phyloP scores from a whole-genome alignment of 257 asterid species.

The Solanum okadae region DNA sequence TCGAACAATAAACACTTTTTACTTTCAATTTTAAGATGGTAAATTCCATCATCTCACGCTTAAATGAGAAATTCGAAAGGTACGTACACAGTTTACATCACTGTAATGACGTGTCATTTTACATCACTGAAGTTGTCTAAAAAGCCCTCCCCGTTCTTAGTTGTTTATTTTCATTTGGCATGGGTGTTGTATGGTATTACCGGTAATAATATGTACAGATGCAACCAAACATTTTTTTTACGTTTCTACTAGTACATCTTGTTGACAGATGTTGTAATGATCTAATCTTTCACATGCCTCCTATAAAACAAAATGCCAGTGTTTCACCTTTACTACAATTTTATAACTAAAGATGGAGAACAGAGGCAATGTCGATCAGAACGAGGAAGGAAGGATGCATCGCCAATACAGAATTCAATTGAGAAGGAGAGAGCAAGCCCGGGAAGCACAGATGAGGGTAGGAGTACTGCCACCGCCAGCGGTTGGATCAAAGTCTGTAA shows the following conservation, averaged over 20 bases:
- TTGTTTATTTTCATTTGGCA: not conserved
- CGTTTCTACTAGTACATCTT: not conserved
- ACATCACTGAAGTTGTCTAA: not conserved
- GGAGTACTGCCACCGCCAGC: not conserved
- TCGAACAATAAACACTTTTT: too few species aligned
- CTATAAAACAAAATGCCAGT: not conserved
- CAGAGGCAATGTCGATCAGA: not conserved
- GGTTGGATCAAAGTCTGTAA: not conserved
- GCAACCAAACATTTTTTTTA: not conserved
- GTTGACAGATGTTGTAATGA: not conserved
- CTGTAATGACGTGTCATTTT: not conserved
- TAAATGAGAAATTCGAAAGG: too few species aligned
- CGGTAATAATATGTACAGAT: not conserved
- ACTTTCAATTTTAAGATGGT: too few species aligned
- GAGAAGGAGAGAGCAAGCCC: not conserved
- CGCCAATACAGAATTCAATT: not conserved
- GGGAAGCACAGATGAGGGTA: not conserved
- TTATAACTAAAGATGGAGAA: not conserved
- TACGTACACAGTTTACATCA: not conserved
- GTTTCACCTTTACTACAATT: not conserved
- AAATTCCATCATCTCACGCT: too few species aligned
- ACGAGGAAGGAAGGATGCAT: not conserved
- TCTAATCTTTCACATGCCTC: not conserved
- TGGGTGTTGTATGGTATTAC: not conserved
- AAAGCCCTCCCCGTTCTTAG: not conserved